phyloP scores from a whole-genome alignment of 495 filamentous ascomycete genomes.

The Bathelium albidoporum region DNA sequence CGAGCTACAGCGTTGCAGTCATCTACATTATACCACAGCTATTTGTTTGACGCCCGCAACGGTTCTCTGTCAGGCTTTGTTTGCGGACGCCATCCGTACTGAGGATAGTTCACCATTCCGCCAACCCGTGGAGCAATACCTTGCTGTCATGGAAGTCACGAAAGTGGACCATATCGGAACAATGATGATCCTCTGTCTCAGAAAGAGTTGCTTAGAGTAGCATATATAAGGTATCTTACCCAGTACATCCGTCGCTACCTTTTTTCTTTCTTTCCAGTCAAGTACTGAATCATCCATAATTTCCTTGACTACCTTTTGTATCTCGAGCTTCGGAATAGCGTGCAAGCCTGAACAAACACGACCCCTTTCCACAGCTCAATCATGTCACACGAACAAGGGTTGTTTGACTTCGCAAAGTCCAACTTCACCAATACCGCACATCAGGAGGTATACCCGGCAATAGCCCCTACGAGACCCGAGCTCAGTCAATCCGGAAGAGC shows the following conservation, averaged over 20 bases:
- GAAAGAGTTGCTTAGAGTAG: not conserved
- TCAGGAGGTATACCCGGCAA: constrained; percentile 9
- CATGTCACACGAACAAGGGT: not conserved
- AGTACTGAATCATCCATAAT: not conserved
- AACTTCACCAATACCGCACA: constrained; percentile 18
- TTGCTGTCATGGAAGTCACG: not conserved
- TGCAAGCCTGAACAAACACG: not conserved
- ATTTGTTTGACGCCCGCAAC: not conserved
- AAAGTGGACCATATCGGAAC: not conserved
- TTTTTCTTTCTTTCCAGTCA: not conserved
- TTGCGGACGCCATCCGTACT: not conserved
- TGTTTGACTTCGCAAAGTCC: not conserved
- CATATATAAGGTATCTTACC: not conserved
- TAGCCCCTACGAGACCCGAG: constrained; percentile 9
- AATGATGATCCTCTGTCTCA: not conserved
- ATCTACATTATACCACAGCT: not conserved
- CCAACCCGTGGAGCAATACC: not conserved
- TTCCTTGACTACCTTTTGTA: not conserved
- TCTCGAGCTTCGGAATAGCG: not conserved
- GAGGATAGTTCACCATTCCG: not conserved
- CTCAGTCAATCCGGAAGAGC: constrained; percentile 7
- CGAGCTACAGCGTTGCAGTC: not conserved
- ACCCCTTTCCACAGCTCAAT: not conserved
- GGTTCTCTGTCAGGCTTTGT: not conserved
- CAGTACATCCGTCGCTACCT: not conserved